phyloP scores from a whole-genome alignment of 805 yeast genomes.

The Kazachstania martiniae region DNA sequence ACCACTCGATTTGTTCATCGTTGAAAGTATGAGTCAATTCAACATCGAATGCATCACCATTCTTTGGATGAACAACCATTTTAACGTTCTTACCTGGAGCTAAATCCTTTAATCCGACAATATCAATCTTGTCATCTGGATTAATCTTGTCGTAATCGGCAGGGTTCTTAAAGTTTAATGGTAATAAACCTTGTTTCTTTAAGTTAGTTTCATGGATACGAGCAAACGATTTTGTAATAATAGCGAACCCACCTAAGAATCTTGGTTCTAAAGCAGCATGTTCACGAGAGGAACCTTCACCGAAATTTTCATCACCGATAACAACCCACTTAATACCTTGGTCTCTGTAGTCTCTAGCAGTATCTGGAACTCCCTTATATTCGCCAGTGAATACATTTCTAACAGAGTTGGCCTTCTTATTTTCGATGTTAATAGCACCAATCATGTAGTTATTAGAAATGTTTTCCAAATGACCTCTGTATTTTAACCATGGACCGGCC shows the following conservation, averaged over 20 bases:
- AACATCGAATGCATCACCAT: constrained; percentile 80
- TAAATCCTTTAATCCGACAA: constrained; percentile 69
- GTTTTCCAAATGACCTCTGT: constrained; percentile 99
- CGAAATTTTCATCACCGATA: constrained; percentile 96
- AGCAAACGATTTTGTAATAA: constrained; percentile 95
- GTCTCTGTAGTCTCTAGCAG: constrained; percentile 91
- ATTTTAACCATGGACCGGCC: constrained; percentile 99
- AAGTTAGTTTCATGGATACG: constrained; percentile 99
- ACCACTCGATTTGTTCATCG: constrained; percentile 96
- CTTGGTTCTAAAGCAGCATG: constrained; percentile 99
- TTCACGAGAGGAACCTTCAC: constrained; percentile 99
- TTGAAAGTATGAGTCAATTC: constrained; percentile 95
- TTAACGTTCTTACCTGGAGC: constrained; percentile 90
- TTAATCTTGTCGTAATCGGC: constrained; percentile 90
- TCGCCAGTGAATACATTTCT: constrained; percentile 87
- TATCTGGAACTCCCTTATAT: constrained; percentile 92
- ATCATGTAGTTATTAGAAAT: constrained; percentile 98
- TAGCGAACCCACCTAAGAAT: constrained; percentile 96
- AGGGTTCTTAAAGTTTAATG: constrained; percentile 83
- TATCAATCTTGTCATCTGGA: constrained; percentile 82
- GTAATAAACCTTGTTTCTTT: constrained; percentile 98
- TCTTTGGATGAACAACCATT: constrained; percentile 59
- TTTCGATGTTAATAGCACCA: constrained; percentile 97
- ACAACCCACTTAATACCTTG: constrained; percentile 92
- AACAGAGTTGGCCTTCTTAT: constrained; percentile 85